phyloP scores from a whole-genome alignment of 805 yeast species.

The Lachancea sp. region DNA sequence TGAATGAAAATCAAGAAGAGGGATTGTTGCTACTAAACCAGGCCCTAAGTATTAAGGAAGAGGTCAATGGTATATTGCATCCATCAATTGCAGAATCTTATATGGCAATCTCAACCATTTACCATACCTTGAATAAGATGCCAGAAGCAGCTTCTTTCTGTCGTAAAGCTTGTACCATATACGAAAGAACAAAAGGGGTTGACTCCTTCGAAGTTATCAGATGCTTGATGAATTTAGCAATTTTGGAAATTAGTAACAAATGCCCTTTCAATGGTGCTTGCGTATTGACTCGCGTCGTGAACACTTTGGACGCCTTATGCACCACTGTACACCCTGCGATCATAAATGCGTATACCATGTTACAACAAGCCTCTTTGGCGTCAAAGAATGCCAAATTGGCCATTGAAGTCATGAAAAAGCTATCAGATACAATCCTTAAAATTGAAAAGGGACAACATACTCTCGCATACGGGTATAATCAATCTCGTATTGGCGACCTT shows the following conservation, averaged over 20 bases:
- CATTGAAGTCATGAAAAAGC: slow-evolving; percentile 44
- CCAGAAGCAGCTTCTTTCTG: slow-evolving; percentile 57
- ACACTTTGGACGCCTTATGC: slow-evolving; percentile 50
- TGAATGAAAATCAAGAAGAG: slow-evolving; percentile 39
- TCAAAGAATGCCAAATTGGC: slow-evolving; percentile 53
- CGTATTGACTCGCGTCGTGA: slow-evolving; percentile 53
- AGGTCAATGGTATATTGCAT: slow-evolving; percentile 75
- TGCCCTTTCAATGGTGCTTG: slow-evolving; percentile 56
- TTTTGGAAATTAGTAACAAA: slow-evolving; percentile 56
- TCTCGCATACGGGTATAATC: slow-evolving; percentile 56
- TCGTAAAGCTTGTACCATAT: slow-evolving; percentile 62
- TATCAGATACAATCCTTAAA: slow-evolving; percentile 44
- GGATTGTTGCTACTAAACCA: slow-evolving; percentile 65
- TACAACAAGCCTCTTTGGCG: slow-evolving; percentile 52
- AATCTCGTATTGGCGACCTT: slow-evolving; percentile 63
- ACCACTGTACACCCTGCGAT: slow-evolving; percentile 59
- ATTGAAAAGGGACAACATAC: slow-evolving; percentile 50
- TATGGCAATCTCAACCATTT: slow-evolving; percentile 57
- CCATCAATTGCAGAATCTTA: slow-evolving; percentile 70
- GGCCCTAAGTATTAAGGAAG: slow-evolving; percentile 67
- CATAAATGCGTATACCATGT: slow-evolving; percentile 44
- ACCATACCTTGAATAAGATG: slow-evolving; percentile 50
- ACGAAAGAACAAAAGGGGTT: slow-evolving; percentile 75
- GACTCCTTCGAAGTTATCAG: slow-evolving; percentile 75
- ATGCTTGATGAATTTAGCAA: slow-evolving; percentile 67